Evolutionary conservation across 2,329 filamentous ascomycete genomes (phyloP).

Genomic region (Raffaelea albimanens): DNA sequence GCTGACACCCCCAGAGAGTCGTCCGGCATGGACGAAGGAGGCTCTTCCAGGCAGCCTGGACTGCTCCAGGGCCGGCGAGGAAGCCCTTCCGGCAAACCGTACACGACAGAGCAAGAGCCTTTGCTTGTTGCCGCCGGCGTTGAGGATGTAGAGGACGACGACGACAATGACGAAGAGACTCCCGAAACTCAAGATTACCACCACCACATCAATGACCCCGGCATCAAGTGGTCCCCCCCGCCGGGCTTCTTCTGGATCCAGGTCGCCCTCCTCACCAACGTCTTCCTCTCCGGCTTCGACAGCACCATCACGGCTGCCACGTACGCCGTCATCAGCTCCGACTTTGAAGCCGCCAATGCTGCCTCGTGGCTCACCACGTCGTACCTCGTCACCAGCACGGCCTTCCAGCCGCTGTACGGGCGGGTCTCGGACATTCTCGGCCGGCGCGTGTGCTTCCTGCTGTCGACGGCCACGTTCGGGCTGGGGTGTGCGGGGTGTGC

Average conservation of each 20-base stretch:
- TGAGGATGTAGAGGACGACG: too few relatives aligned
- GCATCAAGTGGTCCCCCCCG: background rate
- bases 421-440: constrained; percentile 47
- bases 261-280: constrained; percentile 53
- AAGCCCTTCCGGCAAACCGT: too few relatives aligned
- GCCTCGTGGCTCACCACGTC: constrained; percentile 48
- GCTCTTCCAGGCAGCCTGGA: too few relatives aligned
- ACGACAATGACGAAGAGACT: too few relatives aligned
- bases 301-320: constrained; percentile 65
- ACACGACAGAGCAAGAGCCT: too few relatives aligned
- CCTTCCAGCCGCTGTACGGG: constrained; percentile 63
- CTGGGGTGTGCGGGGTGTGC: constrained; percentile 42
- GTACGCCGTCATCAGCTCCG: constrained; percentile 51
- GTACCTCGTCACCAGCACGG: constrained; percentile 66
- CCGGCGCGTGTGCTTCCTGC: constrained; percentile 55
- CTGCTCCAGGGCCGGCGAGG: too few relatives aligned
- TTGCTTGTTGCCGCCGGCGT: too few relatives aligned
- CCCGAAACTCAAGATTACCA: too few relatives aligned
- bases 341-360: constrained; percentile 34
- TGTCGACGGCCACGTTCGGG: constrained; percentile 34
- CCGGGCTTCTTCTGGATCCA: constrained; percentile 48
- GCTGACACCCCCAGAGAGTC: too few relatives aligned
- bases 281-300: constrained; percentile 60
- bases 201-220: too few relatives aligned
- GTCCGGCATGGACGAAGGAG: too few relatives aligned